Evolutionary conservation across 352 stramenopile species (phyloP), one percentile per base, ranked within the genome.

Genomic region (Pythium biforme): DNA sequence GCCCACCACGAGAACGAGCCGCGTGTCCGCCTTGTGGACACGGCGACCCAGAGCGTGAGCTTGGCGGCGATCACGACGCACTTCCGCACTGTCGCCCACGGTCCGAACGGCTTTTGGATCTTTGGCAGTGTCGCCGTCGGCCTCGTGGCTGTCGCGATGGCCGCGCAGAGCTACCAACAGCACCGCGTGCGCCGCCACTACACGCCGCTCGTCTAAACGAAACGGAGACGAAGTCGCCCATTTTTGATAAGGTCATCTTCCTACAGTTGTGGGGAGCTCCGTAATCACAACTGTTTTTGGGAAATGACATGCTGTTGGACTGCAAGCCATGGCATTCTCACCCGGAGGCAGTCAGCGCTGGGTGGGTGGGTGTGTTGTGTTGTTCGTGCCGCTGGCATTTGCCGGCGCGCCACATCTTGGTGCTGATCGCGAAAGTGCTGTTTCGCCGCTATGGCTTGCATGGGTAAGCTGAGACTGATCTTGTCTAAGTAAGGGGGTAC

Each of bases 121-220:
- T 79, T 86, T 39, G 48, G 72, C 20, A 66, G 72, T 20, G 70
- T 75, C 10, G 66, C 72, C 5, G 66, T 77, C 8, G 55, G 69
- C 2, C 66, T 79, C 39, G 68, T 79, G 39, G 81, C 74, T 19
- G 74, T 81, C 23, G 72, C 46, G 12, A 63, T 80, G 52, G 69
- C 69, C 43, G 74, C 68, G 29, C 76, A 77, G 49, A 74, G 68
- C 45, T 77, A 73, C 72, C 64, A 76, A 57, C 66, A 76, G 67
- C 74, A 72, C 57, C 74, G 70, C 46, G 63, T 69, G 59, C 78
- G 75, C 69, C 70, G 76, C 56, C 74, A 83, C 64, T 88, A 88
- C 78, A 76, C 54, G 47, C 76, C 40, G 58, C 74, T 88, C 2
- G 56, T 79, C 6, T 88, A 80, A 66, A 34, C 4, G 31, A 37